Conservation (phyloP, 2,329 filamentous ascomycete genomes). For the Pseudogymnoascus sp. region DNA sequence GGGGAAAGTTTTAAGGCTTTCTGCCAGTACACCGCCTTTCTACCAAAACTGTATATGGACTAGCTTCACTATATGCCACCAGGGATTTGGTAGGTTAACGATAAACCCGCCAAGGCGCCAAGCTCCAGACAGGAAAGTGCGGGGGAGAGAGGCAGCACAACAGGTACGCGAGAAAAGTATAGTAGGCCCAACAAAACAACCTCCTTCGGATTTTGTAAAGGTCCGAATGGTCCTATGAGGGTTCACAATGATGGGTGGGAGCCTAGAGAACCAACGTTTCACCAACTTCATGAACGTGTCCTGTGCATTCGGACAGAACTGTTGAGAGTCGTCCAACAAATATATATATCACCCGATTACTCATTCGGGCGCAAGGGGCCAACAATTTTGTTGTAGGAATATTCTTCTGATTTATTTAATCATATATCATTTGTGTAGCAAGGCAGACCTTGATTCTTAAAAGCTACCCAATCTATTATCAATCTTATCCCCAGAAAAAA, state of each 20-base stretch:
- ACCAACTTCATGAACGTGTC: neutral
- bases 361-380: neutral
- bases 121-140: neutral
- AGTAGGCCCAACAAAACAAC: neutral
- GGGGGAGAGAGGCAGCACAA: neutral
- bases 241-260: neutral
- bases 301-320: neutral
- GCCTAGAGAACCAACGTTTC: neutral
- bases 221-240: neutral
- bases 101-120: neutral
- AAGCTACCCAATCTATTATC: neutral
- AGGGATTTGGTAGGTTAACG: neutral
- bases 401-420: neutral
- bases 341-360: neutral
- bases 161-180: neutral
- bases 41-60: neutral
- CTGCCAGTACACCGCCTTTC: slow-evolving; percentile 8
- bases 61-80: neutral
- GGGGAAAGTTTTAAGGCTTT: slow-evolving; percentile 7
- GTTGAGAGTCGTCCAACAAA: neutral
- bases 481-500: too few species aligned
- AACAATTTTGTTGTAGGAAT: neutral
- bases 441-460: neutral
- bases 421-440: neutral
- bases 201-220: neutral